These are phyloP conservation scores for Penicillium roqueforti DNA, from an alignment of 495 filamentous ascomycete species.

Conservation along the genomic window DNA sequence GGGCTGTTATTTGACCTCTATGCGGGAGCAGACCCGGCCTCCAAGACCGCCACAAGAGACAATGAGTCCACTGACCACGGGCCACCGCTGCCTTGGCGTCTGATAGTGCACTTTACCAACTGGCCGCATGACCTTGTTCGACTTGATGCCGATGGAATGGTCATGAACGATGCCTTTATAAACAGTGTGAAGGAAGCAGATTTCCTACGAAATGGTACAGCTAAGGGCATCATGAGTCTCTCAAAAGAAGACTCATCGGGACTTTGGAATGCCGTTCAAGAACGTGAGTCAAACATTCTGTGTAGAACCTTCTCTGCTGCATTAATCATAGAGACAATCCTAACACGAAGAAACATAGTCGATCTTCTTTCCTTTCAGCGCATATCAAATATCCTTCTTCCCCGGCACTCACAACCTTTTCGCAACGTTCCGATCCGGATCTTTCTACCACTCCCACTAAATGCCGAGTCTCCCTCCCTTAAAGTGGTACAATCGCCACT, in stretches of 20 bases:
- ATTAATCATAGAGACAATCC: not conserved
- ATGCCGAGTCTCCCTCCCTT: slow-evolving; percentile 44
- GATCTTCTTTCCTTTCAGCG: slow-evolving; percentile 67
- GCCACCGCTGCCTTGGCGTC: slow-evolving; percentile 64
- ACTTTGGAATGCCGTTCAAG: slow-evolving; percentile 80
- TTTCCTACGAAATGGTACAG: slow-evolving; percentile 84
- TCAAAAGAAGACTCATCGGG: slow-evolving; percentile 82
- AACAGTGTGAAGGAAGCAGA: slow-evolving; percentile 96
- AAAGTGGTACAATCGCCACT: slow-evolving; percentile 68
- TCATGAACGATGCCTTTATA: slow-evolving; percentile 78
- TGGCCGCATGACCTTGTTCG: slow-evolving; percentile 64
- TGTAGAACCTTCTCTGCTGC: not conserved
- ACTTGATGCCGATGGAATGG: slow-evolving; percentile 57
- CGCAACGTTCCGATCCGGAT: slow-evolving; percentile 80
- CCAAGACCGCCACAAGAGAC: slow-evolving; percentile 23
- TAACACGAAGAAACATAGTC: slow-evolving; percentile 46
- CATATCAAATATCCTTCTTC: slow-evolving; percentile 74
- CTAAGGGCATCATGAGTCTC: slow-evolving; percentile 87
- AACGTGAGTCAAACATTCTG: slow-evolving; percentile 52
- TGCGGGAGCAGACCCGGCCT: slow-evolving; percentile 58
- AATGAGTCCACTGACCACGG: slow-evolving; percentile 26
- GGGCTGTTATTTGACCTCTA: slow-evolving; percentile 90
- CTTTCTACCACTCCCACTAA: slow-evolving; percentile 72
- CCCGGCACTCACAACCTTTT: slow-evolving; percentile 64
- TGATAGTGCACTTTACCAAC: slow-evolving; percentile 74